Evolutionary conservation across 495 filamentous ascomycete species (phyloP).

Genomic region (Jackrogersella multiformis): DNA sequence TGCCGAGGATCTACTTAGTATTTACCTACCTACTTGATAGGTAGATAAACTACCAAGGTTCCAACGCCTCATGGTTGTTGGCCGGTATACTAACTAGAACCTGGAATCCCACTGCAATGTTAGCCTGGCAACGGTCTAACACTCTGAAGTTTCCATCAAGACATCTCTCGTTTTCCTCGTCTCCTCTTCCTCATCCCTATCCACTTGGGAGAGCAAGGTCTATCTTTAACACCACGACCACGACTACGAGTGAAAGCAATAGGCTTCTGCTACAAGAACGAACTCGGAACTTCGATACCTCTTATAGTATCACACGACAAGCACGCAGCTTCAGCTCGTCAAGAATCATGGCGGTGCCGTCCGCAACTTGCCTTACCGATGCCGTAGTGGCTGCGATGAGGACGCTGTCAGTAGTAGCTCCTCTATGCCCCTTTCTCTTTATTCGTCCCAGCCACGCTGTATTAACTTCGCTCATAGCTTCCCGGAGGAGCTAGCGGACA

Average conservation of each 20-base stretch:
- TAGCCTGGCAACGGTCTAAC: slow-evolving; percentile 7
- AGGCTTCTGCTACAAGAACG: background rate
- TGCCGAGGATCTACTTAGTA: too few species aligned
- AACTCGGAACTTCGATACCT: background rate
- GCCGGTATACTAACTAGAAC: too few species aligned
- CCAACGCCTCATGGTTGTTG: too few species aligned
- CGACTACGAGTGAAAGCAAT: background rate
- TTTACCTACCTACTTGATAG: too few species aligned
- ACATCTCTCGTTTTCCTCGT: background rate
- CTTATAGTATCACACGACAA: background rate
- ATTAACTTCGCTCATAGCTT: slow-evolving; percentile 65
- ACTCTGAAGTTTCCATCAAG: slow-evolving; percentile 1
- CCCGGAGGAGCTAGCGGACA: slow-evolving; percentile 87
- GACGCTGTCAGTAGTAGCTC: slow-evolving; percentile 70
- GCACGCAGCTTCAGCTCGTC: slow-evolving; percentile 18
- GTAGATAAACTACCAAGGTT: too few species aligned
- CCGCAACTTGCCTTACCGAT: slow-evolving; percentile 66
- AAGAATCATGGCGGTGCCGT: slow-evolving; percentile 45
- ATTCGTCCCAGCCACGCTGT: slow-evolving; percentile 8
- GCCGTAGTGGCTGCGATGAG: slow-evolving; percentile 83
- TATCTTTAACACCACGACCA: background rate
- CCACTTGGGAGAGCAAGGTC: background rate
- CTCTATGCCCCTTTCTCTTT: background rate
- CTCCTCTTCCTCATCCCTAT: background rate
- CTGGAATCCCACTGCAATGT: slow-evolving; percentile 17